Conservation (phyloP, 1,139 yeast genomes). For the Saccharomyces hybrid region DNA sequence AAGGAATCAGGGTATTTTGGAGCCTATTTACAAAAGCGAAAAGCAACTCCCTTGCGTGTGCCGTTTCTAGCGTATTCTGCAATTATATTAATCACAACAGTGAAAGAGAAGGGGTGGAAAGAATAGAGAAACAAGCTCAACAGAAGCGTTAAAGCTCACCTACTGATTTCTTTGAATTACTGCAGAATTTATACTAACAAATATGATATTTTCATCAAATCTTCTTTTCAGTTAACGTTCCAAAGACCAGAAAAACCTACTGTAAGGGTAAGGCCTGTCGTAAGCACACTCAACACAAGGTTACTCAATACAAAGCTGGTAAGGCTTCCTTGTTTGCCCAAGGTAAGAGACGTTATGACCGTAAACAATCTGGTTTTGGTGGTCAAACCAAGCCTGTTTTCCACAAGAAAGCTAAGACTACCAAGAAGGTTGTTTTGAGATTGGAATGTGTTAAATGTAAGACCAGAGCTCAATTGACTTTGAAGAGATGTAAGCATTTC, state of each 20-base stretch:
- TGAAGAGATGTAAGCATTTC: conserved; percentile 99
- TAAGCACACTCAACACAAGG: conserved; percentile 99
- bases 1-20: no score
- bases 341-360: conserved; percentile 99
- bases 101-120: no score
- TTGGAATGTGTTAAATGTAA: conserved; percentile 98
- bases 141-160: not conserved
- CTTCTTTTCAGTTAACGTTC: conserved; percentile 78
- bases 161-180: not conserved
- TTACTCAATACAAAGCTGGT: conserved; percentile 99
- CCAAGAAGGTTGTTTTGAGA: conserved; percentile 99
- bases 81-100: no score
- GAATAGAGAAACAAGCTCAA: no score
- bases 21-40: no score
- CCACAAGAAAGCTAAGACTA: conserved; percentile 99
- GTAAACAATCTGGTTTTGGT: conserved; percentile 99
- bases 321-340: conserved; percentile 98
- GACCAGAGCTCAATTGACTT: conserved; percentile 96
- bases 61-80: no score
- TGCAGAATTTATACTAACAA: conserved; percentile 10
- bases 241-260: conserved; percentile 99
- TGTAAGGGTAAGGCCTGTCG: conserved; percentile 99
- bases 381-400: conserved; percentile 99
- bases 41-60: no score
- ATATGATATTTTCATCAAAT: not conserved